A percentile compares a stretch with the other conserved stretches of the same genome.
These are phyloP conservation scores for Irpex lacteus DNA, from an alignment of 1,284 basidiomycete genomes.

Conservation along the genomic window DNA sequence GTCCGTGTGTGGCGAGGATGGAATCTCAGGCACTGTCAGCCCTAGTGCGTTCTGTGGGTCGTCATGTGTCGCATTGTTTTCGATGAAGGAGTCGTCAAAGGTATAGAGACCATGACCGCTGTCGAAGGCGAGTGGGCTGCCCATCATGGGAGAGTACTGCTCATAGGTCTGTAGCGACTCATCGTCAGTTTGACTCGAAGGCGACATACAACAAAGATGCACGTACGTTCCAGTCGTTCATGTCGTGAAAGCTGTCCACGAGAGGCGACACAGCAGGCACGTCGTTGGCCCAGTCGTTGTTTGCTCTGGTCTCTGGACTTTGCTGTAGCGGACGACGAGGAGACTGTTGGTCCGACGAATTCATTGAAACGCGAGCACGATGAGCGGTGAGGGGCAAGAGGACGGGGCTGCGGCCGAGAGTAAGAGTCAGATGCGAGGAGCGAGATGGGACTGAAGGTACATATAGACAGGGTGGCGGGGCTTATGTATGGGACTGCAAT, in stretches of 20 bases:
- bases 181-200: too few relatives aligned
- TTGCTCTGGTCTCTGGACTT: neutral
- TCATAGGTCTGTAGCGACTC: neutral
- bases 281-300: neutral
- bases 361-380: neutral
- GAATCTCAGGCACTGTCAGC: slow-evolving; percentile 1
- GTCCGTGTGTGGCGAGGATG: neutral
- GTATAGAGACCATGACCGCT: neutral
- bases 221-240: neutral
- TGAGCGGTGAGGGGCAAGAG: neutral
- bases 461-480: too few relatives aligned
- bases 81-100: neutral
- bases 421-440: too few relatives aligned
- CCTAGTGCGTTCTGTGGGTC: slow-evolving; percentile 4
- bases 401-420: too few relatives aligned
- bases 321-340: slow-evolving; percentile 1
- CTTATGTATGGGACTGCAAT: too few relatives aligned
- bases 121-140: neutral
- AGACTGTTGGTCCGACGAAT: neutral
- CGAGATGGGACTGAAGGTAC: too few relatives aligned
- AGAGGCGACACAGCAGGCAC: slow-evolving; percentile 3
- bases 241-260: neutral
- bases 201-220: neutral
- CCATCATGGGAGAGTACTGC: too few relatives aligned
- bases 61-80: neutral